Base-by-base conservation (phyloP, 2,329 filamentous ascomycete genomes). In the Mycosphaerella arachidis region DNA sequence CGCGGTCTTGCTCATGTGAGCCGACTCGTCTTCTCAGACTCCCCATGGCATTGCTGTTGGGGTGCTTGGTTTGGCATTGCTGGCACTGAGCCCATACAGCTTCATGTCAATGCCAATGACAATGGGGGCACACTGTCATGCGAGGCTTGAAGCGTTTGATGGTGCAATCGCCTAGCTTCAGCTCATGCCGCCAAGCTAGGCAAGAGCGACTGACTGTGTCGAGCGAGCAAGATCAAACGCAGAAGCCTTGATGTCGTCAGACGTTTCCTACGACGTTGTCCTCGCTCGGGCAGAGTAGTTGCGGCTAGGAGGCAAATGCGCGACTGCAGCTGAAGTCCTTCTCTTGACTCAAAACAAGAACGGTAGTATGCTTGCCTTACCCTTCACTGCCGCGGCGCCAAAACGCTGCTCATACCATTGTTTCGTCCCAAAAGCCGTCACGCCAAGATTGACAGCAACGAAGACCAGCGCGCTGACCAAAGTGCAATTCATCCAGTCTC, bases 401-500 rank as follows among this genome's bases (percentile, higher is more conserved):
- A 96, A 96, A 70, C 87, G 92, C 24, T 81, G 75, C 63, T 76
- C 77, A 77, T 95, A 95, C 92, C 92, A 97, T 67, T 81, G 77
- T 72, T 86, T 89, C 9, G 90, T 96, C 24, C 85, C 88, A 45
- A 82, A 77, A 4, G 94, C 92, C 6, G 92, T 96, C 24, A 91
- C 83, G 13, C 88, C 91, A 29, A 97, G 82, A 73, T 96, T 97
- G 55, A 86, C 82, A 6, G 79, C 79, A 31, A 95, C 90, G 72
- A 97, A 96, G 4, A 86, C 68, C 45, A 90, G 70, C 6, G 85
- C 90, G 58, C 84, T 84, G 37, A 89, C 70, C 48, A 97, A 73
- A 0, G 92, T 93, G 71, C 78, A 83, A 74, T 96, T 97, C 60
- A 91, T 73, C 57, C 83, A 64, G 33, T 79, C 75, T 10, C 86